phyloP scores from a whole-genome alignment of 2,329 filamentous ascomycete genomes.

The Nemania serpens region DNA sequence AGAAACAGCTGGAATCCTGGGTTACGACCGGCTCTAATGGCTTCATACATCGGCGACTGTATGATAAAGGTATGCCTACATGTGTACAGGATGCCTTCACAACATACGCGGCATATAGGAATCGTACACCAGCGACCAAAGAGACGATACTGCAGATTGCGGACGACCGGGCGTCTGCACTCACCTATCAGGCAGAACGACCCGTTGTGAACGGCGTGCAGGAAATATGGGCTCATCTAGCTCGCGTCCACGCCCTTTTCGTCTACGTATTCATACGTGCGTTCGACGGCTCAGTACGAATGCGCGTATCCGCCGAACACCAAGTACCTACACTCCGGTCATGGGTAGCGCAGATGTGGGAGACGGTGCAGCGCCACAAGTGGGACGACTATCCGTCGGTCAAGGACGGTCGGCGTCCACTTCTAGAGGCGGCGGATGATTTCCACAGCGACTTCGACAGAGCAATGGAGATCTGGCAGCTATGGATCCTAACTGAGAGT shows the following conservation, averaged over 20 bases:
- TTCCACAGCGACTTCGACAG: conserved; percentile 13
- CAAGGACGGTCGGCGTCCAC: not conserved
- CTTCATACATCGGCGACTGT: conserved; percentile 20
- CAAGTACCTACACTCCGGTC: conserved; percentile 9
- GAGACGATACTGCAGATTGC: conserved; percentile 20
- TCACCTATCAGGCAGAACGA: not conserved
- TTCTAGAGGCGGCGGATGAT: not conserved
- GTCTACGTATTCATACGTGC: conserved; percentile 17
- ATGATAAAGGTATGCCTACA: conserved; percentile 21
- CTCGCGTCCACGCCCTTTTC: conserved; percentile 15
- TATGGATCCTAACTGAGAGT: conserved; percentile 20
- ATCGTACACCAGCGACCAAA: conserved; percentile 19
- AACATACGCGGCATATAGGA: conserved; percentile 13
- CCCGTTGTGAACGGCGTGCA: conserved; percentile 4
- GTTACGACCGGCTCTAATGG: conserved; percentile 9
- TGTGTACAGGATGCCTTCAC: conserved; percentile 25
- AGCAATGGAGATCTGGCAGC: conserved; percentile 17
- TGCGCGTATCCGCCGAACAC: conserved; percentile 11
- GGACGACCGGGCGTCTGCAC: conserved; percentile 14
- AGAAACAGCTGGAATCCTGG: conserved; percentile 21
- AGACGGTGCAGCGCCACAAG: conserved; percentile 7
- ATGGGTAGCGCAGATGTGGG: conserved; percentile 17
- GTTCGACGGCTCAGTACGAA: conserved; percentile 16
- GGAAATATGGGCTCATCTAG: conserved; percentile 16
- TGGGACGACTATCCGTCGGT: conserved; percentile 8